These are phyloP conservation scores for Fusarium begoniae DNA, from an alignment of 2,329 filamentous ascomycete species.

Conservation along the genomic window DNA sequence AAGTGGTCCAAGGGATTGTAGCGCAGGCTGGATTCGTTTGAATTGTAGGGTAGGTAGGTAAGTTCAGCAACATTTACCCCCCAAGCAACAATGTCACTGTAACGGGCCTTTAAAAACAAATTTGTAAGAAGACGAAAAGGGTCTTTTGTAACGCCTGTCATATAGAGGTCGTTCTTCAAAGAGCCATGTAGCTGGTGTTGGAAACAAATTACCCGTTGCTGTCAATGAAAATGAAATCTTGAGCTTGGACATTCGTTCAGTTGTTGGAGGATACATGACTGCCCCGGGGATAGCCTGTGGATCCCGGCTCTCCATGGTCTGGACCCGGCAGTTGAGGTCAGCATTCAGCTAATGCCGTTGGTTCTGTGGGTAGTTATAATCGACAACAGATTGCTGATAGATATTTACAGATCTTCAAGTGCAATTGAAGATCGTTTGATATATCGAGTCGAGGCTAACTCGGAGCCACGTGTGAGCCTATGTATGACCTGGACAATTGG, in stretches of 20 bases:
- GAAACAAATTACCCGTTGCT: neutral
- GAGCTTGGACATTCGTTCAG: neutral
- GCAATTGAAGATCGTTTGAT: neutral
- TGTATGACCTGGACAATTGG: neutral
- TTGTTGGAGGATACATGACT: neutral
- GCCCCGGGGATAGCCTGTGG: slow-evolving; percentile 2
- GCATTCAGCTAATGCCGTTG: neutral
- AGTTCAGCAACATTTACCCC: neutral
- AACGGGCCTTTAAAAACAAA: too few relatives aligned
- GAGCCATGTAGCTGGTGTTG: neutral
- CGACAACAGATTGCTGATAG: neutral
- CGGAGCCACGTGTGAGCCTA: neutral
- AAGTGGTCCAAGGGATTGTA: neutral
- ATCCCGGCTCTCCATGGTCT: neutral
- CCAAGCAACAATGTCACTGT: neutral
- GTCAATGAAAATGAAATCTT: neutral
- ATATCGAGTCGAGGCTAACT: neutral
- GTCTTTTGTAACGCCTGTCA: too few relatives aligned
- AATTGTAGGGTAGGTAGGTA: neutral
- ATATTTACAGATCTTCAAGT: neutral
- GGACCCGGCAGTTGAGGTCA: slow-evolving; percentile 12
- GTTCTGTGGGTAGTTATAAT: slow-evolving; percentile 9
- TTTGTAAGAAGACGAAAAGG: neutral
- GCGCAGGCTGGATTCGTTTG: neutral
- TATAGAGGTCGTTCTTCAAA: too few relatives aligned